A percentile compares a stretch with the other conserved stretches of the same genome.
phyloP scores from a whole-genome alignment of 371 early-diverging fungal species.

The Saksenaea oblongispora region DNA sequence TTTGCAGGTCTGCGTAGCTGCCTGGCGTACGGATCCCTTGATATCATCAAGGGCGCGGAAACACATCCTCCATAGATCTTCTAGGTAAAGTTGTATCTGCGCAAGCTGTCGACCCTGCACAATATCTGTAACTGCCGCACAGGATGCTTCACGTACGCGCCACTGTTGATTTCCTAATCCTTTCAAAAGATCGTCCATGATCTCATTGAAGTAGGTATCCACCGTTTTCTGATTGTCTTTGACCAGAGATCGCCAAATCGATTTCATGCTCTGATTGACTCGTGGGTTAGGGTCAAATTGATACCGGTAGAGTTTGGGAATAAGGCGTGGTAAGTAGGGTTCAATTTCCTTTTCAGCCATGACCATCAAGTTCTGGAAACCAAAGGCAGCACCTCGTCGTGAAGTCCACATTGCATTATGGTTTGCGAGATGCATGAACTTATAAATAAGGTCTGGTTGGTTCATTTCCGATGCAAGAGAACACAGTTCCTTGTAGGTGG shows the following conservation, averaged over 20 bases:
- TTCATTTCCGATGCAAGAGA: conserved; percentile 91
- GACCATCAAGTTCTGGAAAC: conserved; percentile 79
- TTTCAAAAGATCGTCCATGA: conserved; percentile 75
- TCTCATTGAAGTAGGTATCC: conserved; percentile 79
- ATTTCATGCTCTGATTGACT: conserved; percentile 85
- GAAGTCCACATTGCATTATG: conserved; percentile 91
- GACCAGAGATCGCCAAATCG: conserved; percentile 85
- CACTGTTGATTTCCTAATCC: conserved; percentile 84
- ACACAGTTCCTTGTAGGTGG: conserved; percentile 85
- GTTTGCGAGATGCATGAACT: conserved; percentile 91
- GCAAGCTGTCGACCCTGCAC: conserved; percentile 69
- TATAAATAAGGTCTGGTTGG: conserved; percentile 93
- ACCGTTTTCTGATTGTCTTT: conserved; percentile 76
- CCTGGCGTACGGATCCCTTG: conserved; percentile 87
- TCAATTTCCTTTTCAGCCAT: conserved; percentile 79
- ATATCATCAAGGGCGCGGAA: conserved; percentile 93
- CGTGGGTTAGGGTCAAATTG: conserved; percentile 89
- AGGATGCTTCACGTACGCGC: conserved; percentile 85
- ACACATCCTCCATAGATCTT: conserved; percentile 84
- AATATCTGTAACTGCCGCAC: conserved; percentile 78
- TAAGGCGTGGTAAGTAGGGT: conserved; percentile 72
- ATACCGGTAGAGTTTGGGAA: conserved; percentile 85
- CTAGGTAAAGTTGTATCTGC: conserved; percentile 74
- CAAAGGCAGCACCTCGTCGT: conserved; percentile 88
- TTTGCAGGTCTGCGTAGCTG: conserved; percentile 82